Conservation (phyloP, 2,329 filamentous ascomycete genomes). For the Colletotrichum sp. region DNA sequence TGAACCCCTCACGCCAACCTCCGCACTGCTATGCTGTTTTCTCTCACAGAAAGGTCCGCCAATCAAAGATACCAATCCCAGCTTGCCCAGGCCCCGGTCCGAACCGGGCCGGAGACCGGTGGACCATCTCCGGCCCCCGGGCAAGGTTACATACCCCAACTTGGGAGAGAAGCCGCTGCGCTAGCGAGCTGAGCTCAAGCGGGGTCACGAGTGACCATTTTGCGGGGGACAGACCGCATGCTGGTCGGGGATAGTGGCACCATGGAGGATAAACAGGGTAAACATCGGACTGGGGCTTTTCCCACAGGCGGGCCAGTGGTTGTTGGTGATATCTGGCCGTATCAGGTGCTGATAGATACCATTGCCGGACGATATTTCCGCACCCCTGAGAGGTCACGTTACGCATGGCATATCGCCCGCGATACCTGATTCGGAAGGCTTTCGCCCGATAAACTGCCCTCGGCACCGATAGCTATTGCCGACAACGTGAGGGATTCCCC, state of each 20-base stretch:
- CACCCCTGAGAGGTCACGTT: not conserved
- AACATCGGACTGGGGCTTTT: not conserved
- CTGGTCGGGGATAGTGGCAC: not conserved
- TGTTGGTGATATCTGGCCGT: not conserved
- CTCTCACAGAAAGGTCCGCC: not conserved
- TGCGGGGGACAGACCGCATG: conserved; percentile 2
- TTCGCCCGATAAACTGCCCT: not conserved
- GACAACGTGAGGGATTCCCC: not conserved
- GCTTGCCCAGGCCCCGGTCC: not conserved
- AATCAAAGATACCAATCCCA: not conserved
- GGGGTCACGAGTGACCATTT: not conserved
- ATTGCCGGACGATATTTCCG: not conserved
- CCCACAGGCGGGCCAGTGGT: not conserved
- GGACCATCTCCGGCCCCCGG: not conserved
- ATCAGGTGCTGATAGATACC: not conserved
- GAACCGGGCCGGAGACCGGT: conserved; percentile 12
- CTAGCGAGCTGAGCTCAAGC: not conserved
- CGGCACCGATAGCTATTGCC: not conserved
- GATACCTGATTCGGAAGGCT: conserved; percentile 1
- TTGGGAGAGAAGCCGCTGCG: not conserved
- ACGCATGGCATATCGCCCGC: not conserved
- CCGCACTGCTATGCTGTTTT: not conserved
- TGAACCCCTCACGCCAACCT: not conserved
- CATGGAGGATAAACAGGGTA: not conserved
- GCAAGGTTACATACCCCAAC: conserved; percentile 14